Conservation (phyloP, 139 green algal species). For the Pleodorina starrii region DNA sequence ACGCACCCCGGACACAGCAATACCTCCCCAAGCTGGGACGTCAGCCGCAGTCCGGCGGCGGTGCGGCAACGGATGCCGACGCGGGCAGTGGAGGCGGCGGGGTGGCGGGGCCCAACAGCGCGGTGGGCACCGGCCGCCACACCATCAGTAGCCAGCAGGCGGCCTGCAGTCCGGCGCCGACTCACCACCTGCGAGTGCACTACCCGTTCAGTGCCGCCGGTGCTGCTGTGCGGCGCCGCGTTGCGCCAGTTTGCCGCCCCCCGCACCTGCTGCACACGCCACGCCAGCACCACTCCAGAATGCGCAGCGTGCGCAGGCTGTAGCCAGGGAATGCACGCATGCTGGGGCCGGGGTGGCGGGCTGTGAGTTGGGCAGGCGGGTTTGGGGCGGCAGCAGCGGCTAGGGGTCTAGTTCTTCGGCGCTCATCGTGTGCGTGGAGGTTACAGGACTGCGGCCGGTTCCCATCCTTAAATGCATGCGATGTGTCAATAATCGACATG, state of each 20-base stretch:
- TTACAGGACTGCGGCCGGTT: neutral
- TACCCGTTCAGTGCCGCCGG: neutral
- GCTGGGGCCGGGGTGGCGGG: too few species aligned
- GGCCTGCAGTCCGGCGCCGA: slow-evolving; percentile 10
- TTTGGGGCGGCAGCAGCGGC: neutral
- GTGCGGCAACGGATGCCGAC: neutral
- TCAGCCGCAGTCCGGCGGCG: neutral
- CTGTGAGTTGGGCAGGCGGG: neutral
- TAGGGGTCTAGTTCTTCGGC: neutral
- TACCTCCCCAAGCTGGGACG: neutral
- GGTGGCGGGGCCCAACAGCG: neutral
- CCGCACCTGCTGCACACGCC: neutral
- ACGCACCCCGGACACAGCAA: neutral
- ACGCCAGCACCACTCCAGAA: neutral
- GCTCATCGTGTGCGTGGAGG: neutral
- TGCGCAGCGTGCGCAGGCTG: slow-evolving; percentile 27
- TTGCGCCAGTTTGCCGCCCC: slow-evolving; percentile 8
- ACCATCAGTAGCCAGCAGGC: slow-evolving; percentile 11
- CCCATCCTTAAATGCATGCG: neutral
- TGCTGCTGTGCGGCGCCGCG: slow-evolving; percentile 6
- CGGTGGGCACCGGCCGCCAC: neutral
- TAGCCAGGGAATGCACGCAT: neutral
- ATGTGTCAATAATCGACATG: neutral
- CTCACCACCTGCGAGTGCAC: slow-evolving; percentile 12
- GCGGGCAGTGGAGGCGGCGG: neutral